Conservation (phyloP, 2,329 filamentous ascomycete species). For the Falciphora oryzae region DNA sequence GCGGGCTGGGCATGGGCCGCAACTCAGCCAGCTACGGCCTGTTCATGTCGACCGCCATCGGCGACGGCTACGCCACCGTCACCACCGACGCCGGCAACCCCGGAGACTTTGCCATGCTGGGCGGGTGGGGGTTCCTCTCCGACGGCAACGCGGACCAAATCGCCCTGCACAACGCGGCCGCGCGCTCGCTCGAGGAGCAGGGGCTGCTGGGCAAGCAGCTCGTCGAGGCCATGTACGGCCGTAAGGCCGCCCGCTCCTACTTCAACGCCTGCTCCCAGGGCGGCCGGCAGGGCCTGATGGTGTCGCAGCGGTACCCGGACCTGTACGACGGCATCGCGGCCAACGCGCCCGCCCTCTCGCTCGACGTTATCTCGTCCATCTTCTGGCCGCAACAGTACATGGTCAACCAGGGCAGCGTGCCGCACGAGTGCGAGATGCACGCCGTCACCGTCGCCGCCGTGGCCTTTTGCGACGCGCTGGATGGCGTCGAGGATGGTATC, state of each 20-base stretch:
- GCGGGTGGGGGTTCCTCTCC: slow-evolving; percentile 18
- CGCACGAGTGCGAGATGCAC: slow-evolving; percentile 28
- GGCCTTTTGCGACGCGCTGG: slow-evolving; percentile 36
- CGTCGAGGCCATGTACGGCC: slow-evolving; percentile 36
- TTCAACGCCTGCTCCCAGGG: slow-evolving; percentile 48
- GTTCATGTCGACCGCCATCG: not conserved
- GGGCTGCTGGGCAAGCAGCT: slow-evolving; percentile 38
- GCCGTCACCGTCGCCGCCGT: slow-evolving; percentile 31
- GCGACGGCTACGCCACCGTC: slow-evolving; percentile 14
- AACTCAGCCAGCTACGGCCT: slow-evolving; percentile 5
- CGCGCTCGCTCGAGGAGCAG: slow-evolving; percentile 18
- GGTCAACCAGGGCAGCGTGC: slow-evolving; percentile 7
- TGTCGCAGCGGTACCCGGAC: slow-evolving; percentile 42
- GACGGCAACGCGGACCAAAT: slow-evolving; percentile 21
- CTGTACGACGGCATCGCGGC: slow-evolving; percentile 46
- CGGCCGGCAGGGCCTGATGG: slow-evolving; percentile 45
- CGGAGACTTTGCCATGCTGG: not conserved
- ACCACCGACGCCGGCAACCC: slow-evolving; percentile 27
- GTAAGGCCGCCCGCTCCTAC: slow-evolving; percentile 34
- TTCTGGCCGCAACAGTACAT: slow-evolving; percentile 28
- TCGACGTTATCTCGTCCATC: slow-evolving; percentile 23
- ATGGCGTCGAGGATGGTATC: slow-evolving; percentile 35
- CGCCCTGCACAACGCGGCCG: slow-evolving; percentile 18
- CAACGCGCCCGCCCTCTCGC: slow-evolving; percentile 21
- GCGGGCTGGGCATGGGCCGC: slow-evolving; percentile 21